Percentiles rank a stretch among this genome's conserved stretches.
Evolutionary conservation across 768 basidiomycete genomes (phyloP).

Genomic region (Trametes sanguinea): DNA sequence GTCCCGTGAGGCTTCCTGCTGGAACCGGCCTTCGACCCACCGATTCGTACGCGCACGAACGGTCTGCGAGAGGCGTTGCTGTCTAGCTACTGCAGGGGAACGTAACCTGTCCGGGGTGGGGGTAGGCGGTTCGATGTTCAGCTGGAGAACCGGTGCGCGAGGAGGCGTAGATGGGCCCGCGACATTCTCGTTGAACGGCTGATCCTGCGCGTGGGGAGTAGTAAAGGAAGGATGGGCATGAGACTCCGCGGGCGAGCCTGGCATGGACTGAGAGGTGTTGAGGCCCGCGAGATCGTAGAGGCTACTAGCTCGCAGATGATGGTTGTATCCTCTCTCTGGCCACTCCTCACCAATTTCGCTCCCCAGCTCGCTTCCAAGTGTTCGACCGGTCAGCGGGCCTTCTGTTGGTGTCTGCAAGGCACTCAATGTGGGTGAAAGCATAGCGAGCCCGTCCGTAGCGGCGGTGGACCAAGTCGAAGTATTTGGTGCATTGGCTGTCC

Average conservation of each 20-base stretch:
- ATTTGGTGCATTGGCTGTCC: slow-evolving; percentile 8
- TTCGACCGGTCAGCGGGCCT: slow-evolving; percentile 30
- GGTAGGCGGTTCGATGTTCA: slow-evolving; percentile 32
- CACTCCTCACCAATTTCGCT: slow-evolving; percentile 52
- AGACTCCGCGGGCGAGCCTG: slow-evolving; percentile 12
- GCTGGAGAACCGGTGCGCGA: slow-evolving; percentile 18
- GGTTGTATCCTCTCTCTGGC: slow-evolving; percentile 38
- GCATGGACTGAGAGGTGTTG: slow-evolving; percentile 23
- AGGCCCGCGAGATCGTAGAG: slow-evolving; percentile 47
- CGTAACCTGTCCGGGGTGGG: slow-evolving; percentile 24
- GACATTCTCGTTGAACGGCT: neutral
- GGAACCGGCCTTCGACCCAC: slow-evolving; percentile 60
- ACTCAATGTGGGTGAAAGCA: slow-evolving; percentile 19
- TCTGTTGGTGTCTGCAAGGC: slow-evolving; percentile 20
- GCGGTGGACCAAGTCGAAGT: slow-evolving; percentile 27
- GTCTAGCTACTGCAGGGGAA: slow-evolving; percentile 23
- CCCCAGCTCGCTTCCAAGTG: slow-evolving; percentile 62
- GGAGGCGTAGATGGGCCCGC: slow-evolving; percentile 21
- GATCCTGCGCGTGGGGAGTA: slow-evolving; percentile 1
- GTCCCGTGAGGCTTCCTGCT: slow-evolving; percentile 1
- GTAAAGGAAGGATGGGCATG: neutral
- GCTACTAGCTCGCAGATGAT: slow-evolving; percentile 56
- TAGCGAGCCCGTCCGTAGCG: slow-evolving; percentile 25
- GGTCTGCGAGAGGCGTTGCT: slow-evolving; percentile 47
- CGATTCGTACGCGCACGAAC: slow-evolving; percentile 58